Evolutionary conservation across 2,329 filamentous ascomycete species (phyloP), one percentile per base, ranked within the genome.

Genomic region (Colletotrichum musicola): DNA sequence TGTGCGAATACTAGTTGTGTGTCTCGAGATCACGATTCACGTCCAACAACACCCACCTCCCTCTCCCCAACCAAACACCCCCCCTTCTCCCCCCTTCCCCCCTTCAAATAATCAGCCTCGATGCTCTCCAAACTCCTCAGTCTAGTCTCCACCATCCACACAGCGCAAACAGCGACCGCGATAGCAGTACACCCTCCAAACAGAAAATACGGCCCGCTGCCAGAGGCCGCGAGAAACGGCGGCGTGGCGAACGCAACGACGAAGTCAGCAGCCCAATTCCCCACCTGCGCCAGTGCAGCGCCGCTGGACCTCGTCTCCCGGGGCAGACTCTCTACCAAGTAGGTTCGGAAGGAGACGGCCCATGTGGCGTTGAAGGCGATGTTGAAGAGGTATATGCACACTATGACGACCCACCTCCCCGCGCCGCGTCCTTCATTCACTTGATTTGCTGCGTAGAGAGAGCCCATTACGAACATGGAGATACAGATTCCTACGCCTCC

Each of bases 291-390:
- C 30, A 89, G 73, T 50, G 82, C 84, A 0, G 84, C 86, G 2
- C 86, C 87, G 14, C 83, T 84, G 0, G 85, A 86, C 2, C 88
- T 80, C 1, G 86, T 89, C 7, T 79, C 77, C 27, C 84, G 80
- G 0, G 87, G 87, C 72, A 88, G 85, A 50, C 87, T 88, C 73
- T 90, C 88, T 0, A 85, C 81, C 0, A 83, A 77, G 71, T 85
- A 89, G 0, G 88, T 83, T 18, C 22, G 35, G 55, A 88, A 79
- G 0, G 81, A 79, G 4, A 90, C 82, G 0, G 81, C 86, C 85
- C 87, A 89, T 0, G 85, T 83, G 2, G 75, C 75, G 25, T 77
- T 81, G 62, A 80, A 88, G 0, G 81, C 74, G 3, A 83, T 77
- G 0, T 83, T 80, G 64, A 86, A 86, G 1, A 85, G 22, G 63